Evolutionary conservation across 805 yeast genomes (phyloP).

Genomic region (Hanseniaspora pseudoguilliermondii): DNA sequence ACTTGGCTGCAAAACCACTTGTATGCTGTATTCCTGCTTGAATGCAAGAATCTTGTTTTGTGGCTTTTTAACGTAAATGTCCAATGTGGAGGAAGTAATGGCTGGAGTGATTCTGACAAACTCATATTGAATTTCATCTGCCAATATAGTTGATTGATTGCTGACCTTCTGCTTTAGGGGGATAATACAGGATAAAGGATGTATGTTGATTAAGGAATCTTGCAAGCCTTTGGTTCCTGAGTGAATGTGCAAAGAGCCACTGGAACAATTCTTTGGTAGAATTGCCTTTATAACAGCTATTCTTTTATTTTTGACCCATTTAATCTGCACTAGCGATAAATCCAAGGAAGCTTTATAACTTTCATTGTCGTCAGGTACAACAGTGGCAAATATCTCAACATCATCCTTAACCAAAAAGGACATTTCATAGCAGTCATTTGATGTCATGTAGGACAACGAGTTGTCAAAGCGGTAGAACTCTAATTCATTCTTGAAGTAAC

Average conservation of each 20-base stretch:
- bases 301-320: conserved; percentile 53
- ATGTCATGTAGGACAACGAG: conserved; percentile 58
- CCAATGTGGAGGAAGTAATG: conserved; percentile 53
- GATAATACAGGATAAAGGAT: conserved; percentile 59
- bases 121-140: conserved; percentile 40
- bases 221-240: conserved; percentile 55
- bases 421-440: conserved; percentile 67
- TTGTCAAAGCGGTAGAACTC: conserved; percentile 59
- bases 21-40: conserved; percentile 53
- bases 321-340: conserved; percentile 62
- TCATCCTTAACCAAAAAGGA: conserved; percentile 59
- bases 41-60: conserved; percentile 52
- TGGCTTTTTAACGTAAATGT: conserved; percentile 73
- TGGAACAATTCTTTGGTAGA: conserved; percentile 53
- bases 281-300: conserved; percentile 68
- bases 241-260: conserved; percentile 65
- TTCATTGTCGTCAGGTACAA: conserved; percentile 31
- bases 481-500: conserved; percentile 50
- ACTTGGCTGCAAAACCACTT: conserved; percentile 50
- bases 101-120: conserved; percentile 66
- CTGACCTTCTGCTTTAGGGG: conserved; percentile 63
- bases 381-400: conserved; percentile 51
- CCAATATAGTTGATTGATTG: conserved; percentile 13
- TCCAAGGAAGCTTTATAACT: conserved; percentile 23
- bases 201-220: conserved; percentile 42